Conservation (phyloP, 176 grass and related monocot genomes). For the Dactylis glomerata region DNA sequence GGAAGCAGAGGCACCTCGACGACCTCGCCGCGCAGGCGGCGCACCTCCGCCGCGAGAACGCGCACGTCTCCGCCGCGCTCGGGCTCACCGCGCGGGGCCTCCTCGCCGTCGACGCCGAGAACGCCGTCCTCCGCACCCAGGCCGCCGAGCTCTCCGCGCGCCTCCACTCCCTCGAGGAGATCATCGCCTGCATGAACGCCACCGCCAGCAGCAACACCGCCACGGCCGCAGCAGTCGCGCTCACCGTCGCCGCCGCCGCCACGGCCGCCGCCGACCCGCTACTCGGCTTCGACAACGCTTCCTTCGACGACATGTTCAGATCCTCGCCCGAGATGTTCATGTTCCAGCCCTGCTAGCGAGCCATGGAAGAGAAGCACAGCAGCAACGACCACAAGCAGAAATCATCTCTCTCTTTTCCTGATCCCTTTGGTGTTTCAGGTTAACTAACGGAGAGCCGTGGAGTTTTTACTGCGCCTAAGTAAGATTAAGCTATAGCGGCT, state of each 20-base stretch:
- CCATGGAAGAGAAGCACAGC: slow-evolving; percentile 2
- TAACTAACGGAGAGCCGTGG: slow-evolving; percentile 7
- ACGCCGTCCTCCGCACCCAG: slow-evolving; percentile 82
- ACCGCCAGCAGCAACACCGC: slow-evolving; percentile 22
- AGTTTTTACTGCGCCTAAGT: slow-evolving; percentile 29
- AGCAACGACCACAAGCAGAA: not conserved
- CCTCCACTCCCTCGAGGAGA: slow-evolving; percentile 68
- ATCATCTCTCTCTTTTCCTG: slow-evolving; percentile 8
- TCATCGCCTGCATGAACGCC: slow-evolving; percentile 61
- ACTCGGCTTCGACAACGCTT: slow-evolving; percentile 29
- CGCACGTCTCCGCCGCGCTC: slow-evolving; percentile 51
- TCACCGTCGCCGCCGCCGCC: slow-evolving; percentile 3
- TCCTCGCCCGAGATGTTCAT: slow-evolving; percentile 69
- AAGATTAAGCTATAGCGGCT: slow-evolving; percentile 38
- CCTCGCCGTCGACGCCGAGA: slow-evolving; percentile 72
- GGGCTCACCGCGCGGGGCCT: slow-evolving; percentile 62
- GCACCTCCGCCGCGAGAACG: slow-evolving; percentile 72
- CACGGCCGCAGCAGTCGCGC: not conserved
- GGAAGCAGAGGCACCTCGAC: slow-evolving; percentile 92
- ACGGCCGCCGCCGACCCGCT: slow-evolving; percentile 5
- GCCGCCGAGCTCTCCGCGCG: slow-evolving; percentile 61
- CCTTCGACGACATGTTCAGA: slow-evolving; percentile 41
- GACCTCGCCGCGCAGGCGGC: slow-evolving; percentile 65
- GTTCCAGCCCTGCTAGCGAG: slow-evolving; percentile 61
- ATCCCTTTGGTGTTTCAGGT: slow-evolving; percentile 46